Percentiles rank a stretch among this genome's conserved stretches.
Conservation (phyloP, 257 asterid genomes). For the Ajuga chamaepitys region DNA sequence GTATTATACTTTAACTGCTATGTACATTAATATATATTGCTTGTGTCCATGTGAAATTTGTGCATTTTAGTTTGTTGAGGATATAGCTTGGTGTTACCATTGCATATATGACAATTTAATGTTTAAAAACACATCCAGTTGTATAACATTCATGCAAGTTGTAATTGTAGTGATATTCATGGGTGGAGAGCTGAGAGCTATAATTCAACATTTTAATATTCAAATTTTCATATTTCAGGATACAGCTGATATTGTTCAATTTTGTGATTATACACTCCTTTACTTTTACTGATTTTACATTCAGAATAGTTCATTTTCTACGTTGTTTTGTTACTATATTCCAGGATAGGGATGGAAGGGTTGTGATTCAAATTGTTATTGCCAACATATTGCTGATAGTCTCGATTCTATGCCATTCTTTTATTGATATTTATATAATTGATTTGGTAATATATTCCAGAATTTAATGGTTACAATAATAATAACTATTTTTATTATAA, state of each 20-base stretch:
- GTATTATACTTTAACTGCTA: neutral
- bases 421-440: neutral
- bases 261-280: neutral
- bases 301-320: neutral
- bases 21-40: neutral
- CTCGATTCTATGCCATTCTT: neutral
- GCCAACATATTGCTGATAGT: neutral
- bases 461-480: too few relatives aligned
- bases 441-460: neutral
- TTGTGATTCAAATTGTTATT: neutral
- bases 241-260: neutral
- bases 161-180: neutral
- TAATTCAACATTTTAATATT: neutral
- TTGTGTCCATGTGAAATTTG: too few relatives aligned
- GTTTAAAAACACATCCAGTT: neutral
- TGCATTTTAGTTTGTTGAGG: too few relatives aligned
- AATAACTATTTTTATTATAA: too few relatives aligned
- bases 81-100: too few relatives aligned
- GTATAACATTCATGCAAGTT: neutral
- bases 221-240: neutral
- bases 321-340: neutral
- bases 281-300: neutral
- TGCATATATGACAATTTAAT: too few relatives aligned
- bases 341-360: neutral
- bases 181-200: neutral